These are phyloP conservation scores for Pisolithus orientalis DNA, from an alignment of 768 basidiomycete genomes.

Conservation along the genomic window DNA sequence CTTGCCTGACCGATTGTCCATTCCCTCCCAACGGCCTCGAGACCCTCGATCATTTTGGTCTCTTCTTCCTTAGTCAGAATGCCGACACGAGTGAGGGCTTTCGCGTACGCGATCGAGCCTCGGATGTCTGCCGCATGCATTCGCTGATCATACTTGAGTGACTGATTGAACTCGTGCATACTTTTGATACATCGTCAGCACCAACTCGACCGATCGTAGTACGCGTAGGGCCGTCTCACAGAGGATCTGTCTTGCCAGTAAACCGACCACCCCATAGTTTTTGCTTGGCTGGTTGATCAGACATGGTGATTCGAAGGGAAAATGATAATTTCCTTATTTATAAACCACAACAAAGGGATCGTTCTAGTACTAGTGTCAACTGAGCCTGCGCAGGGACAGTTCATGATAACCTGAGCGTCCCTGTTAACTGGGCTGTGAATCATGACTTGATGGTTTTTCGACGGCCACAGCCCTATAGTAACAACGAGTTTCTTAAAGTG, in stretches of 20 bases:
- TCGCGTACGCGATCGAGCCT: constrained; percentile 95
- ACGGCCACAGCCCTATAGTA: too few relatives aligned
- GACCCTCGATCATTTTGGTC: constrained; percentile 62
- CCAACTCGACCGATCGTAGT: background rate
- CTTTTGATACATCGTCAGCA: constrained; percentile 32
- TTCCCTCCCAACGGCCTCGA: constrained; percentile 71
- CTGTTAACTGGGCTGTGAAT: too few relatives aligned
- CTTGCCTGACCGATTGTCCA: constrained; percentile 76
- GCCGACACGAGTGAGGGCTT: constrained; percentile 70
- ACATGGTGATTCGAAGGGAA: constrained; percentile 20
- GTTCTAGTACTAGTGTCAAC: too few relatives aligned
- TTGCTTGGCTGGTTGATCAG: constrained; percentile 47
- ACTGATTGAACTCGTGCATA: constrained; percentile 98
- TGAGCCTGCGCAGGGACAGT: too few relatives aligned
- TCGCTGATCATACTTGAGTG: constrained; percentile 86
- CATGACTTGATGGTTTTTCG: too few relatives aligned
- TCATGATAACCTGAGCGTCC: too few relatives aligned
- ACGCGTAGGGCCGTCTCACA: constrained; percentile 1
- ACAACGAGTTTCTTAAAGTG: background rate
- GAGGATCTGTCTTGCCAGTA: constrained; percentile 77
- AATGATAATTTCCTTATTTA: background rate
- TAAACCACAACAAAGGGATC: background rate
- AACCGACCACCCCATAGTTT: constrained; percentile 89
- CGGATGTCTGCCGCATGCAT: constrained; percentile 91
- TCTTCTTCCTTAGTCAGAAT: constrained; percentile 81